These are phyloP conservation scores for Artomyces pyxidatus DNA, from an alignment of 768 basidiomycete species.

Conservation along the genomic window DNA sequence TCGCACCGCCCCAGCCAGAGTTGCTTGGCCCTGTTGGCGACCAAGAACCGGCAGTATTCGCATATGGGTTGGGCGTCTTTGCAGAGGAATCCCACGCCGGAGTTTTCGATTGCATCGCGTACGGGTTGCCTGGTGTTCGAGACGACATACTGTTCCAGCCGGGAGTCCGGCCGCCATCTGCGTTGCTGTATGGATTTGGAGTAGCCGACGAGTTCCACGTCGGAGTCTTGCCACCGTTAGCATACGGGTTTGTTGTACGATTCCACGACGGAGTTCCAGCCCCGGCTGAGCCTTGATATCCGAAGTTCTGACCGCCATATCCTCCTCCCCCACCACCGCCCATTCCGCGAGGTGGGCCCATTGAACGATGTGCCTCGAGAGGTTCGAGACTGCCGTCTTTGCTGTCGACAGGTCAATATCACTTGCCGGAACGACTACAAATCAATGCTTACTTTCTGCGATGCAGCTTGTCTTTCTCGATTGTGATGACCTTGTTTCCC, in stretches of 20 bases:
- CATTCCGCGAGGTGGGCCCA: slow-evolving; percentile 29
- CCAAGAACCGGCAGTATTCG: slow-evolving; percentile 24
- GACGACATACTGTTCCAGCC: slow-evolving; percentile 42
- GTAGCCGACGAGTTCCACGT: slow-evolving; percentile 60
- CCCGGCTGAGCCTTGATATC: slow-evolving; percentile 16
- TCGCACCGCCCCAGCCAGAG: slow-evolving; percentile 16
- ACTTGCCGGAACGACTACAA: slow-evolving; percentile 1
- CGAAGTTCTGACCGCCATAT: slow-evolving; percentile 10
- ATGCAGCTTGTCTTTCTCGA: slow-evolving; percentile 73
- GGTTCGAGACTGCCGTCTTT: slow-evolving; percentile 47
- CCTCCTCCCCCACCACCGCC: slow-evolving; percentile 10
- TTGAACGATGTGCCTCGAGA: slow-evolving; percentile 32
- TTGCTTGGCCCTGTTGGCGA: slow-evolving; percentile 14
- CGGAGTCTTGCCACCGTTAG: slow-evolving; percentile 57
- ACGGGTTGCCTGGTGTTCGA: too few species aligned
- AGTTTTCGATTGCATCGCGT: too few species aligned
- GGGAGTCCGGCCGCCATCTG: slow-evolving; percentile 40
- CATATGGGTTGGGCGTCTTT: slow-evolving; percentile 57
- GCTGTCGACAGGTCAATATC: slow-evolving; percentile 27
- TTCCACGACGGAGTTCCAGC: slow-evolving; percentile 18
- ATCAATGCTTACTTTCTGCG: slow-evolving; percentile 54
- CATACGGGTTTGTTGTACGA: slow-evolving; percentile 66
- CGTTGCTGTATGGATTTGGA: slow-evolving; percentile 61
- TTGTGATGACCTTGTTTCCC: slow-evolving; percentile 81
- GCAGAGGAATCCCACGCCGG: too few species aligned